phyloP scores from a whole-genome alignment of 805 yeast species.

The Schizosaccharomyces japonicus region DNA sequence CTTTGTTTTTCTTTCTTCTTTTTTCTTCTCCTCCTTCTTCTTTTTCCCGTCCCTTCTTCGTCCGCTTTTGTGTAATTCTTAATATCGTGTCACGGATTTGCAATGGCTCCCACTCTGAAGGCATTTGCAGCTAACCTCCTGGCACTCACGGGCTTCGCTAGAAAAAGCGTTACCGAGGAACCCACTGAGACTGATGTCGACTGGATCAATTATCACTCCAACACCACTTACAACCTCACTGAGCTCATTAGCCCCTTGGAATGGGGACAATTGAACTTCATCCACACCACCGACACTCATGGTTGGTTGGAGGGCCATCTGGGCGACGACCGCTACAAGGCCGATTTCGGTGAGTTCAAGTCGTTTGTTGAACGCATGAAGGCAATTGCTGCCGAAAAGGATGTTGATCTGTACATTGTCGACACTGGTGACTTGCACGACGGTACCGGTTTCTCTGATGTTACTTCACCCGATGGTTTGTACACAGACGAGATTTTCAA shows the following conservation, averaged over 20 bases:
- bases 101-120: no score
- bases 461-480: constrained; percentile 48
- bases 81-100: no score
- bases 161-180: not conserved
- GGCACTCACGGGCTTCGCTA: no score
- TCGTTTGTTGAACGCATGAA: constrained; percentile 38
- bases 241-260: constrained; percentile 16
- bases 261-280: constrained; percentile 56
- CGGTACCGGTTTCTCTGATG: constrained; percentile 69
- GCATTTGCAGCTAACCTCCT: no score
- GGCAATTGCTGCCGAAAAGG: constrained; percentile 20
- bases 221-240: not conserved
- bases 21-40: no score
- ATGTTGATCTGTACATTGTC: constrained; percentile 43
- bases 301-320: constrained; percentile 85
- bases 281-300: constrained; percentile 93
- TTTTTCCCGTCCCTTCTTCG: no score
- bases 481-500: constrained; percentile 39
- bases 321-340: constrained; percentile 51
- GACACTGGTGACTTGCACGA: constrained; percentile 91
- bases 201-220: not conserved
- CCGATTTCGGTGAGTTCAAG: constrained; percentile 80
- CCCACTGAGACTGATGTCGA: not conserved
- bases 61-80: no score
- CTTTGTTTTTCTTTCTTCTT: no score